phyloP scores from a whole-genome alignment of 352 stramenopile species.

The Globisporangium irregulare region DNA sequence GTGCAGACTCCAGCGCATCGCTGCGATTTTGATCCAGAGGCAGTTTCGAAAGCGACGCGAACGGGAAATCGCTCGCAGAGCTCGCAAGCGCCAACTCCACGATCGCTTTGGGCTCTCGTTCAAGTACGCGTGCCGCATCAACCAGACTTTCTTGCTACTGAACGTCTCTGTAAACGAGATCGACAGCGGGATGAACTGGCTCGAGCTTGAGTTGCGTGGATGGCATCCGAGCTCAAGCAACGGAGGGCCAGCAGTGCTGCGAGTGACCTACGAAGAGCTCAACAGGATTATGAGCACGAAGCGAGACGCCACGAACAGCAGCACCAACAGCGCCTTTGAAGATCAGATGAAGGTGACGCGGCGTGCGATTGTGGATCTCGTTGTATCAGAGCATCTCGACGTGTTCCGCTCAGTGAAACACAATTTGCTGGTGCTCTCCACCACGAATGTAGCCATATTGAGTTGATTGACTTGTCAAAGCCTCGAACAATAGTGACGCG shows the following conservation, averaged over 20 bases:
- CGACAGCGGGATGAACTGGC: constrained; percentile 19
- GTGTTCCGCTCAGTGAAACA: constrained; percentile 32
- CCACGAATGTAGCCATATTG: constrained; percentile 11
- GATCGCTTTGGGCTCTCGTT: constrained; percentile 23
- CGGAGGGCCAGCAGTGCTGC: constrained; percentile 17
- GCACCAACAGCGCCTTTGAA: not conserved
- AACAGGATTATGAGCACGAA: not conserved
- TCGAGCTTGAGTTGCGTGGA: constrained; percentile 25
- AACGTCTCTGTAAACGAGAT: constrained; percentile 26
- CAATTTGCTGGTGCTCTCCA: constrained; percentile 27
- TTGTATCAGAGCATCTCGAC: constrained; percentile 29
- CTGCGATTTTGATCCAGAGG: constrained; percentile 30
- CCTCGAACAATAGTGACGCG: not conserved
- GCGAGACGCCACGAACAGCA: not conserved
- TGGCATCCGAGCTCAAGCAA: constrained; percentile 23
- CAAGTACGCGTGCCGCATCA: constrained; percentile 24
- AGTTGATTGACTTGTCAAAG: not conserved
- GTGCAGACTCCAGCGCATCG: constrained; percentile 24
- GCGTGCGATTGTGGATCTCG: constrained; percentile 16
- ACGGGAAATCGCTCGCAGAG: constrained; percentile 6
- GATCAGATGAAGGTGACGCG: constrained; percentile 6
- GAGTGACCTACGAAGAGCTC: constrained; percentile 20
- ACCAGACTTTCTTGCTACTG: constrained; percentile 24
- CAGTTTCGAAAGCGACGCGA: constrained; percentile 16
- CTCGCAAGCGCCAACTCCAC: constrained; percentile 1